Base-by-base conservation (phyloP, 495 filamentous ascomycete genomes). In the Hyaloscypha finlandica region DNA sequence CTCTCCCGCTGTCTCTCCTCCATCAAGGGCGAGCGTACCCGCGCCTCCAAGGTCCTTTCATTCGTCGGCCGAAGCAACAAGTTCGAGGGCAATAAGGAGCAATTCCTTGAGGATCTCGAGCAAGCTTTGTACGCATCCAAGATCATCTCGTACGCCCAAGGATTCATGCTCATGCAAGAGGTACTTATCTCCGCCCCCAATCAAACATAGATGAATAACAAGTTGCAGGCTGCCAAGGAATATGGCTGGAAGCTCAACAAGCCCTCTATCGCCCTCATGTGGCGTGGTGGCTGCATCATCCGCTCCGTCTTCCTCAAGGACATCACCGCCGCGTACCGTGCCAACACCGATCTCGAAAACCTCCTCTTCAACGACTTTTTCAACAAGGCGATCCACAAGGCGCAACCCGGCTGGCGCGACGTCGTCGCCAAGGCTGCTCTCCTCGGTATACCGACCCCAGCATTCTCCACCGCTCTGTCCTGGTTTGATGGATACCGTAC, bases 91-190 rank as follows among this genome's bases (percentile, higher is more conserved):
- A 87, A 97, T 87, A 93, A 90, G 86, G 84, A 94, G 77, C 84
- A 91, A 78, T 95, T 97, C 87, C 85, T 99, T 73, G 92, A 92
- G 67, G 92, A 99, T 81, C 90, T 99, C 55, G 95, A 99, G 84
- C 95, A 99, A 85, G 95, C 95, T 67, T 88, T 99, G 65, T 99
- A 99, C 74, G 95, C 95, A 64, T 98, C 95, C 67, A 99, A 99
- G 89, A 98, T 99, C 74, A 97, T 99, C 81, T 99, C 95, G 45
- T 99, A 99, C 77, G 92, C 94, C 71, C 95, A 99, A 81, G 95
- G 95, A 77, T 99, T 99, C 86, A 99, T 99, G 96, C 88, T 99
- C 76, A 97, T 99, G 86, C 95, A 98, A 84, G 89, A 97, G 81
- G 93, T 96, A 81, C 80, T 79, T 55, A 42, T 29, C 29, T 56